These are phyloP conservation scores for Taxillus chinensis DNA, from an alignment of 164 flowering plant species.

Conservation along the genomic window DNA sequence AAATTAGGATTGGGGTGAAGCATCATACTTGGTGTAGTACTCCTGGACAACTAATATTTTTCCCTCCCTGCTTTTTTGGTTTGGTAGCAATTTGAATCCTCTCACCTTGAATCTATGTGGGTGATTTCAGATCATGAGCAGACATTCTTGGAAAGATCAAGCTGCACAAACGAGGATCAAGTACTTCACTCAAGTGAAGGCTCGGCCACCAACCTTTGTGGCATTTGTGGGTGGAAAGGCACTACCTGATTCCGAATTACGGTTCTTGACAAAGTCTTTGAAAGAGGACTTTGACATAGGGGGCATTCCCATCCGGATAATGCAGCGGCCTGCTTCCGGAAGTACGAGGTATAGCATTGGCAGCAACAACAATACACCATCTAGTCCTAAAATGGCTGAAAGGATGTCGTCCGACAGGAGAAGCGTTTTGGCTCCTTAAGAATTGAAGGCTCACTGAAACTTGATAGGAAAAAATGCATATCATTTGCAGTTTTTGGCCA, in stretches of 20 bases:
- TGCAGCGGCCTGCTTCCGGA: constrained; percentile 56
- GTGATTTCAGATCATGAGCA: constrained; percentile 70
- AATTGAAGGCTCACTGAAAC: neutral
- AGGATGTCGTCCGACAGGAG: constrained; percentile 54
- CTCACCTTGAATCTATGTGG: neutral
- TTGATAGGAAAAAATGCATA: neutral
- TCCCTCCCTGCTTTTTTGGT: neutral
- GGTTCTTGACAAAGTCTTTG: constrained; percentile 79
- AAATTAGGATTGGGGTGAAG: too few relatives aligned
- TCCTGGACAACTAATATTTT: neutral
- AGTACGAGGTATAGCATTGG: constrained; percentile 13
- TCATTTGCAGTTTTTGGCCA: too few relatives aligned
- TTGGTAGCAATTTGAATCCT: neutral
- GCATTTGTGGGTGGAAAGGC: constrained; percentile 71
- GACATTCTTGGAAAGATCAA: constrained; percentile 94
- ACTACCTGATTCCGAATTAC: constrained; percentile 64
- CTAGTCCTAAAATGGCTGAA: constrained; percentile 15
- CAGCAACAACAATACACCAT: constrained; percentile 16
- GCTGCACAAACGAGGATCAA: constrained; percentile 86
- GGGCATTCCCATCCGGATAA: constrained; percentile 86
- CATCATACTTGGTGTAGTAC: too few relatives aligned
- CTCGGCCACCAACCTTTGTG: constrained; percentile 94
- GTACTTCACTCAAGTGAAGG: constrained; percentile 94
- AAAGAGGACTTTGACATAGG: constrained; percentile 90
- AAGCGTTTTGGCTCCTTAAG: constrained; percentile 5